Base-by-base conservation (phyloP, 768 basidiomycete genomes). In the Lentinula sp. region DNA sequence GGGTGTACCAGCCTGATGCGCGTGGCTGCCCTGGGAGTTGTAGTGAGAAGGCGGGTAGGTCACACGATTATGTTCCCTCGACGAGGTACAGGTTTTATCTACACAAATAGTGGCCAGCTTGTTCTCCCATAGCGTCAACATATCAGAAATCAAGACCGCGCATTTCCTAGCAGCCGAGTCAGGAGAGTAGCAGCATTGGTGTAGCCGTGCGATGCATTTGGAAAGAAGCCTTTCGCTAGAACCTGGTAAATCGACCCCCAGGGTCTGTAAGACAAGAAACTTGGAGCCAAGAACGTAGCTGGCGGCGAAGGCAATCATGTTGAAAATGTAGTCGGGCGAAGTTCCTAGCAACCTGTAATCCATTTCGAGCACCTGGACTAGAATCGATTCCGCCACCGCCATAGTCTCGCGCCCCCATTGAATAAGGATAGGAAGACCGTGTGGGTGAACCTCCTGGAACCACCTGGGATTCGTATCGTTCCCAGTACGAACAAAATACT, bases 281-380 rank as follows among this genome's bases (percentile, higher is more conserved):
- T 46, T 59, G 33, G 32, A 48, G 32, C 61, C 61, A 15, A 62
- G 39, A 10, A 62, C 28, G 33, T 57, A 73, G 6, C 75, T 67
- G 3, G 78, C 71, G 45, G 76, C 75, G 41, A 78, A 71, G 0
- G 72, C 68, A 43, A 78, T 66, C 78, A 79, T 77, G 32, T 69
- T 67, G 62, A 77, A 78, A 35, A 76, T 56, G 36, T 64, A 67
- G 62, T 78, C 78, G 2, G 77, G 77, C 6, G 75, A 71, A 1
- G 75, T 69, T 57, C 76, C 73, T 61, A 78, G 65, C 12, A 74
- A 59, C 0, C 64, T 62, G 10, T 68, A 58, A 48, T 79, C 76
- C 43, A 70, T 62, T 35, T 71, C 64, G 52, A 77, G 68, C 2
- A 68, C 59, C 1, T 70, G 41, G 45, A 76, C 69, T 36, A 78